Base-by-base conservation (phyloP, 164 flowering plant genomes). In the Hamamelis virginiana region DNA sequence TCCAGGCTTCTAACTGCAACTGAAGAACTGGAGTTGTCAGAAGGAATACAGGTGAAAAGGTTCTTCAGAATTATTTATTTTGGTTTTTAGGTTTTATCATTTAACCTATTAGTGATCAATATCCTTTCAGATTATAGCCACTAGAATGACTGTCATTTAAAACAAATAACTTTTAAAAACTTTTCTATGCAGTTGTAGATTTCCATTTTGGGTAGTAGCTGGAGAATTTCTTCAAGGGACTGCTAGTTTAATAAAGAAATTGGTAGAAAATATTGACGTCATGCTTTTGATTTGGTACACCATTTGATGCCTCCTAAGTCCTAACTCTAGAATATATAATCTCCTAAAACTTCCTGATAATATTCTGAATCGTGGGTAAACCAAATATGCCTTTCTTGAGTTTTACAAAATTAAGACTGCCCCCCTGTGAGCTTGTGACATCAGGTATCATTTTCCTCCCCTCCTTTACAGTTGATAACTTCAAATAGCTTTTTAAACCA, bases 11-110 rank as follows among this genome's bases (percentile, higher is more conserved):
- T 95, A 27, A 86, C 93, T 62, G 82, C 89, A 8, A 61, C 75
- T 19, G 97, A 92, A 77, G 97, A 95, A 72, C 70, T 78, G 45
- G 83, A 82, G 76, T 74, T 87, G 67, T 91, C 97, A 61, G 89
- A 69, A 73, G 97, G 97, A 76, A 90, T 95, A 77, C 97, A 95
- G 96, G 97, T 95, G 16, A 33, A 33, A 33, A 33, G 41, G 4
- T 10, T 10, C 22, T 55, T n/a, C 12, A 9, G n/a, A 3, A 55
- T 55, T 55, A 26, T 14, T 61, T 16, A 21, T 58, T 41, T 58
- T 57, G 13, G 27, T 60, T 47, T 50, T 53, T 44, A n/a, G 13
- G 8, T 33, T 19, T 21, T 45, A 9, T 56, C 57, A 9, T 51
- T 50, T 47, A 25, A 43, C 16, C 63, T 22, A 13, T 66, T 61